A percentile compares a stretch with the other conserved stretches of the same genome.
These are phyloP conservation scores for Amanita pseudoporphyria DNA, from an alignment of 768 basidiomycete genomes.

Conservation along the genomic window DNA sequence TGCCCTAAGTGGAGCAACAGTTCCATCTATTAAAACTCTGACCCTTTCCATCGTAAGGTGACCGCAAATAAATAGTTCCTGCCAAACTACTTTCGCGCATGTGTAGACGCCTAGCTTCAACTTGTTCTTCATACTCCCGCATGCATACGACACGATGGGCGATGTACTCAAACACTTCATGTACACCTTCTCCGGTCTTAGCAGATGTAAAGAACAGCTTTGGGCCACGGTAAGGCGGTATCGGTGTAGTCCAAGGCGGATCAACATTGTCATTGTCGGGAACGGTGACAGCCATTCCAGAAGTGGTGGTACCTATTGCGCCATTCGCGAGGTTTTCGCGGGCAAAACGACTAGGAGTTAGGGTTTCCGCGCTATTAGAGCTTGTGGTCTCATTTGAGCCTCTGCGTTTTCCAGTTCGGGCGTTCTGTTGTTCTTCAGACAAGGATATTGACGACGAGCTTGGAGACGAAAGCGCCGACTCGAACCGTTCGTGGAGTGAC, in stretches of 20 bases:
- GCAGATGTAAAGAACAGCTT: constrained; percentile 70
- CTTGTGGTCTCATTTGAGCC: constrained; percentile 28
- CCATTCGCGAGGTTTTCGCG: constrained; percentile 16
- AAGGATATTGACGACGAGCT: constrained; percentile 16
- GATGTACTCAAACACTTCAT: constrained; percentile 71
- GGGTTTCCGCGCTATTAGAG: constrained; percentile 40
- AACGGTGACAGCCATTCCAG: constrained; percentile 1
- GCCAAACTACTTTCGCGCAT: constrained; percentile 26
- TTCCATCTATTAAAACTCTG: background rate
- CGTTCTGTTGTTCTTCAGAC: constrained; percentile 15
- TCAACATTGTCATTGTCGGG: background rate
- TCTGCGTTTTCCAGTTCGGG: constrained; percentile 15
- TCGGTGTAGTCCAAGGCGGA: constrained; percentile 11
- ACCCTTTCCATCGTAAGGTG: background rate
- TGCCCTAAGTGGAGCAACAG: background rate
- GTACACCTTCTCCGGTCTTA: constrained; percentile 66
- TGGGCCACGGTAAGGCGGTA: constrained; percentile 41
- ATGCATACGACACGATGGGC: constrained; percentile 48
- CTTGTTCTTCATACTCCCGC: constrained; percentile 60
- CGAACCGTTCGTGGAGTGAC: constrained; percentile 43
- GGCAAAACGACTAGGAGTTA: constrained; percentile 51
- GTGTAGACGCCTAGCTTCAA: constrained; percentile 35
- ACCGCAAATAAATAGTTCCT: constrained; percentile 23
- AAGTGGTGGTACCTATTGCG: background rate
- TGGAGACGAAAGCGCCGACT: constrained; percentile 55